Base-by-base conservation (phyloP, 2,329 filamentous ascomycete genomes). In the Hypomyces rosellus region DNA sequence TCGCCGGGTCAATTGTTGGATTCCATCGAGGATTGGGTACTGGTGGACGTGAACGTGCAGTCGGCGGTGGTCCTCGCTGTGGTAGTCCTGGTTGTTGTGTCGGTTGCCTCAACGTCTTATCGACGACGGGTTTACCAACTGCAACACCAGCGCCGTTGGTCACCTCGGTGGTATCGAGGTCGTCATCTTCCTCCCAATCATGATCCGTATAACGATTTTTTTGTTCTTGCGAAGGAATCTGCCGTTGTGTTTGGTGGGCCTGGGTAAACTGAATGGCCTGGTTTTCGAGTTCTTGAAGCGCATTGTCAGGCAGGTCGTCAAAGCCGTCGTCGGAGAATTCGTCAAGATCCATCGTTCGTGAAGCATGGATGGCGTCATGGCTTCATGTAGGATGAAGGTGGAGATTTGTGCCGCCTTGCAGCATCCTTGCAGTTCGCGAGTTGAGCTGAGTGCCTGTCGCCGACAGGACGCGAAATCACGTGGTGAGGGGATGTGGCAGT, bases 261-360 rank as follows among this genome's bases (percentile, higher is more conserved):
- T 83, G 80, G 4, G 82, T 85, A 57, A 75, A 75, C 57, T 78
- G 77, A 55, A 85, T 80, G 37, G 82, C 82, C 60, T 78, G 76
- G 59, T 78, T 76, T 61, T 86, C 83, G 54, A 86, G 77, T 61
- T 84, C 80, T 58, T 80, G 73, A 3, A 86, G 69, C 43, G 72
- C 72, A 55, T 76, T 74, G 54, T 76, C 72, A 55, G 81, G 78
- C 39, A 86, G 68, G 38, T 77, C 73, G 63, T 86, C 81, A 57
- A 86, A 73, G 53, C 75, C 81, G 61, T 84, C 82, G 62, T 85
- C 82, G 52, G 75, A 80, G 62, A 82, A 85, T 54, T 80, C 77
- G 68, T 83, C 80, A 69, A 69, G 51, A 51, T 69, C 67, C 68
- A 71, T 71, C 51, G 47, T 56, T 55, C 49, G 55, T 54, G 59